Evolutionary conservation across 2,329 filamentous ascomycete species (phyloP).

Genomic region (Aspergillus phoenicis): DNA sequence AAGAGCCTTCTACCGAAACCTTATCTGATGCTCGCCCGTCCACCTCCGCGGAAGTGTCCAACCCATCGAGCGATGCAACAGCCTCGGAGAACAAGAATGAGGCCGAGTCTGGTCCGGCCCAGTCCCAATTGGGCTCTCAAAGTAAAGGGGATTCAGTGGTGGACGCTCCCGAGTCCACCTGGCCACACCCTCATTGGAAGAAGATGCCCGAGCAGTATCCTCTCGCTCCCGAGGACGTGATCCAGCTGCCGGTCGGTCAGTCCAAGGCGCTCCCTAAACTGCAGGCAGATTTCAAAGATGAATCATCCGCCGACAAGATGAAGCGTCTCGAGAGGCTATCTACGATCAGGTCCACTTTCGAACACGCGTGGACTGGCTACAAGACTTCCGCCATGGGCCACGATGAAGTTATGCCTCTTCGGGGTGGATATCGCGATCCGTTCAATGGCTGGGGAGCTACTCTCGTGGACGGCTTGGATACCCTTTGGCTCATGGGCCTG

Average conservation of each 20-base stretch:
- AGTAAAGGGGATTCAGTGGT: slow-evolving; percentile 40
- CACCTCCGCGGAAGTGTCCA: slow-evolving; percentile 5
- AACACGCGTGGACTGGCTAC: slow-evolving; percentile 81
- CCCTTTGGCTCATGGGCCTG: slow-evolving; percentile 83
- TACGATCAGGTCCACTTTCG: slow-evolving; percentile 72
- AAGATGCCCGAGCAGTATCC: slow-evolving; percentile 78
- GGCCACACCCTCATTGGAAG: slow-evolving; percentile 65
- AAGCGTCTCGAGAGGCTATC: slow-evolving; percentile 66
- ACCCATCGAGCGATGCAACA: slow-evolving; percentile 2
- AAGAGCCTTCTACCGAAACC: not conserved
- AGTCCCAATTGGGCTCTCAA: slow-evolving; percentile 22
- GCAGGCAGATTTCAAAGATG: slow-evolving; percentile 70
- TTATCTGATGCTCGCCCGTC: slow-evolving; percentile 3
- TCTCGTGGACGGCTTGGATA: slow-evolving; percentile 78
- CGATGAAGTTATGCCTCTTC: slow-evolving; percentile 79
- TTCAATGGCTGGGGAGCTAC: slow-evolving; percentile 94
- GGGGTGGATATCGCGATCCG: slow-evolving; percentile 69
- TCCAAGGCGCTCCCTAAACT: slow-evolving; percentile 73
- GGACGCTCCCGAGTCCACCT: slow-evolving; percentile 26
- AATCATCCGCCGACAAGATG: slow-evolving; percentile 61
- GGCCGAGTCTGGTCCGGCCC: slow-evolving; percentile 1
- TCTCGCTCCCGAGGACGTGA: slow-evolving; percentile 68
- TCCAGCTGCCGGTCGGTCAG: slow-evolving; percentile 71
- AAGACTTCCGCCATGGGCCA: slow-evolving; percentile 77
- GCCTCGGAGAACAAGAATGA: slow-evolving; percentile 12